phyloP scores from a whole-genome alignment of 345 rosid species.

The Aquilaria malaccensis region DNA sequence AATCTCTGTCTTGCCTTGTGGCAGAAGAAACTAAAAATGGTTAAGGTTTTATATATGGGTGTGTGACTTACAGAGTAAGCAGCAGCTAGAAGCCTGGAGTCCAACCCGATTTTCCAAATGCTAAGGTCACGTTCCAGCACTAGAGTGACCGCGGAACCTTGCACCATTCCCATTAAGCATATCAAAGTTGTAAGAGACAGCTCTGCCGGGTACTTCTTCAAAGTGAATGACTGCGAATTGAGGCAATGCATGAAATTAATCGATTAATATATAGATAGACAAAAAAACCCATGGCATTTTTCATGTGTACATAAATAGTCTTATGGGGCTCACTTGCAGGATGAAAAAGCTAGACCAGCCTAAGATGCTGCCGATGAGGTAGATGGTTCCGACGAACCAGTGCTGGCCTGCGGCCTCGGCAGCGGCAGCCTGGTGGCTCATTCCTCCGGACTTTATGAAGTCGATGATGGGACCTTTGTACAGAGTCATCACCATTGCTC shows the following conservation, averaged over 20 bases:
- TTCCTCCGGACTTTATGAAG: conserved; percentile 32
- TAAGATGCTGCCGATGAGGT: conserved; percentile 49
- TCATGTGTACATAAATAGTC: not conserved
- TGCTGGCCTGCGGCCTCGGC: conserved; percentile 33
- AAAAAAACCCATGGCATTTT: not conserved
- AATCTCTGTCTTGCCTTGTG: not conserved
- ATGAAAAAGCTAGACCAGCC: conserved; percentile 82
- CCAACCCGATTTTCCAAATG: conserved; percentile 73
- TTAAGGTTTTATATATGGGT: too few species aligned
- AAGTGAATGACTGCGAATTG: conserved; percentile 51
- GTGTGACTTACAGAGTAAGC: conserved; percentile 56
- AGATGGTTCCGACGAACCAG: conserved; percentile 62
- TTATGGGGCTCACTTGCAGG: conserved; percentile 51
- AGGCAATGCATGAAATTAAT: too few species aligned
- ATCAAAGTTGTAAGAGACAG: conserved; percentile 66
- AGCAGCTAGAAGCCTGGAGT: conserved; percentile 69
- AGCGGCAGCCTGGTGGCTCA: conserved; percentile 21
- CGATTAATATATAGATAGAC: not conserved
- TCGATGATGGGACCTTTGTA: conserved; percentile 79
- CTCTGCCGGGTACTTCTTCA: conserved; percentile 89
- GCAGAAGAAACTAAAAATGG: not conserved
- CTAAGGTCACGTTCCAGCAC: conserved; percentile 60
- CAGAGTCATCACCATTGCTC: conserved; percentile 95
- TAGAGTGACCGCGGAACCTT: conserved; percentile 48
- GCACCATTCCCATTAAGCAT: conserved; percentile 61